A percentile compares a stretch with the other conserved stretches of the same genome.
These are phyloP conservation scores for Pelargonium cotyledonis DNA, from an alignment of 441 rosid species.

Conservation along the genomic window DNA sequence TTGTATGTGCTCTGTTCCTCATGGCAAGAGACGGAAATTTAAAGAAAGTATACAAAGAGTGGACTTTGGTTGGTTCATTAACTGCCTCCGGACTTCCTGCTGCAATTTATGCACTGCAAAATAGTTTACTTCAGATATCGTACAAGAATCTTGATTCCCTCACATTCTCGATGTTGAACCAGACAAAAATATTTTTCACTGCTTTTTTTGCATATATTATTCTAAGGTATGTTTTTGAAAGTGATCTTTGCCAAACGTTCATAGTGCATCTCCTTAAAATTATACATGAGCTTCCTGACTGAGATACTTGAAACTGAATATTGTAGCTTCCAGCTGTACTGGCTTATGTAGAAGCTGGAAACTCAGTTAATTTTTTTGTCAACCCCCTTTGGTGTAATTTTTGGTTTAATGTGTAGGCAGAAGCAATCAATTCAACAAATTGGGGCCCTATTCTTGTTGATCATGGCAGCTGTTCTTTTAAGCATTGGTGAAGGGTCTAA, in stretches of 20 bases:
- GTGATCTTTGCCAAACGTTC: background rate
- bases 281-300: background rate
- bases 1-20: slow-evolving; percentile 63
- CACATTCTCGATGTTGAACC: slow-evolving; percentile 88
- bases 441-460: slow-evolving; percentile 75
- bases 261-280: background rate
- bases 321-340: background rate
- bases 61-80: slow-evolving; percentile 82
- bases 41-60: slow-evolving; percentile 50
- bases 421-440: slow-evolving; percentile 87
- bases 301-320: background rate
- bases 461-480: slow-evolving; percentile 84
- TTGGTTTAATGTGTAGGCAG: slow-evolving; percentile 47
- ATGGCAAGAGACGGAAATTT: slow-evolving; percentile 80
- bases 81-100: slow-evolving; percentile 98
- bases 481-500: slow-evolving; percentile 94
- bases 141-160: slow-evolving; percentile 91
- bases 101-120: slow-evolving; percentile 86
- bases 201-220: slow-evolving; percentile 77
- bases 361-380: background rate
- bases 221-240: slow-evolving; percentile 48
- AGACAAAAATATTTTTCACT: slow-evolving; percentile 88
- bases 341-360: background rate
- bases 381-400: slow-evolving; percentile 16
- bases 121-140: slow-evolving; percentile 96